These are phyloP conservation scores for Fusarium newnesense DNA, from an alignment of 2,329 filamentous ascomycete genomes.

Conservation along the genomic window DNA sequence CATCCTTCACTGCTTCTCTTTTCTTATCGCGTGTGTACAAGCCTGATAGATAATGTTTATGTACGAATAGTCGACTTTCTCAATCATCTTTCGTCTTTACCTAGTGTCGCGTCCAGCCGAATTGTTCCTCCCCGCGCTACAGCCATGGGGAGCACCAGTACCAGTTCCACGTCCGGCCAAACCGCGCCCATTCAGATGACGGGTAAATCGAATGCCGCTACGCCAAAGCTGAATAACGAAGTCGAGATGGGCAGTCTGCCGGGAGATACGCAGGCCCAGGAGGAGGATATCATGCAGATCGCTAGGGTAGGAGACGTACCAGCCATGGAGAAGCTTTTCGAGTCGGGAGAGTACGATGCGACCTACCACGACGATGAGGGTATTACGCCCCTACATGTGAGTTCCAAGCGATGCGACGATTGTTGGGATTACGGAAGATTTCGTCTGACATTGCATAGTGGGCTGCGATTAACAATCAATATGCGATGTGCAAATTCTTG, in stretches of 20 bases:
- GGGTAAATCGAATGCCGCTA: conserved; percentile 63
- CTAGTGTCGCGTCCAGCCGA: neutral
- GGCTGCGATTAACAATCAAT: conserved; percentile 99
- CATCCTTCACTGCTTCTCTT: conserved; percentile 17
- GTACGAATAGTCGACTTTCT: conserved; percentile 30
- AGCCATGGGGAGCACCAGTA: conserved; percentile 56
- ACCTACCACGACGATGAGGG: conserved; percentile 89
- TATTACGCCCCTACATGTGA: conserved; percentile 94
- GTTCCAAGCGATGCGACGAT: conserved; percentile 43
- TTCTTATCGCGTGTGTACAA: conserved; percentile 9
- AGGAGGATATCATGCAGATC: conserved; percentile 95
- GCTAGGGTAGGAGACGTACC: conserved; percentile 87
- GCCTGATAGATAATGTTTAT: conserved; percentile 36
- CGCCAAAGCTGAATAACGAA: conserved; percentile 67
- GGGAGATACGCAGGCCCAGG: conserved; percentile 48
- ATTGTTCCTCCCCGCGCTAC: conserved; percentile 6
- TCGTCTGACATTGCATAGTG: conserved; percentile 67
- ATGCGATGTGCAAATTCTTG: conserved; percentile 95
- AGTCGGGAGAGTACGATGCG: conserved; percentile 82
- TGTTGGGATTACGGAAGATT: neutral
- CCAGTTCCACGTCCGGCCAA: conserved; percentile 51
- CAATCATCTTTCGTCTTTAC: conserved; percentile 8
- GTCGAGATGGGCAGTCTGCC: conserved; percentile 65
- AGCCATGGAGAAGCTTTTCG: conserved; percentile 90
- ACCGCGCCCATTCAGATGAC: conserved; percentile 64